phyloP scores from a whole-genome alignment of 192 early-diverging fungal species.

The Podila epicladia region DNA sequence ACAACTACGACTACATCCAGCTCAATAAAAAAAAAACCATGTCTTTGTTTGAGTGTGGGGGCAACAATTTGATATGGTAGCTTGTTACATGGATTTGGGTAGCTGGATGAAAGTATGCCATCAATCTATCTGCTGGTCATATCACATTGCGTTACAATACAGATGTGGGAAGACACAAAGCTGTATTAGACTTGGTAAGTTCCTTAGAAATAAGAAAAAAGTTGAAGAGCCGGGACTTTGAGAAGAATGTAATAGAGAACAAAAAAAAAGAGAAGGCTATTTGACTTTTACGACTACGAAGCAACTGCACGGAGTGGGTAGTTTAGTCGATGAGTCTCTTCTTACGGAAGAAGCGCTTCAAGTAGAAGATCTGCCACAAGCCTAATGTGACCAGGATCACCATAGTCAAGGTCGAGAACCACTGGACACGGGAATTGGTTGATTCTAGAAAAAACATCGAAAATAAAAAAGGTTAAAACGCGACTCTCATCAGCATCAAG shows the following conservation, averaged over 20 bases:
- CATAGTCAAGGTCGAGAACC: slow-evolving; percentile 82
- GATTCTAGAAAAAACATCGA: slow-evolving; percentile 66
- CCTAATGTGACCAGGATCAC: slow-evolving; percentile 76
- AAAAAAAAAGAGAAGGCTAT: neutral
- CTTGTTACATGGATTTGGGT: no score
- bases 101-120: no score
- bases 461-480: slow-evolving; percentile 2
- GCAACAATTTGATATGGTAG: no score
- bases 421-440: slow-evolving; percentile 90
- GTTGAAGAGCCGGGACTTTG: no score
- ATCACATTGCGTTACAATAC: no score
- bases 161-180: no score
- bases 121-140: no score
- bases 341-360: slow-evolving; percentile 88
- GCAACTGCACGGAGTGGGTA: neutral
- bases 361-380: slow-evolving; percentile 90
- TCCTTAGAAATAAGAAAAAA: no score
- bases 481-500: neutral
- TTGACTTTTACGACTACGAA: neutral
- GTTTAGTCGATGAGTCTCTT: slow-evolving; percentile 86
- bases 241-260: neutral
- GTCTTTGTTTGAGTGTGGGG: no score
- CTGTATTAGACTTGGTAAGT: no score
- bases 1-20: no score
- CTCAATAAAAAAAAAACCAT: no score